phyloP scores from a whole-genome alignment of 2,329 filamentous ascomycete species.

The Beauveria varroae region DNA sequence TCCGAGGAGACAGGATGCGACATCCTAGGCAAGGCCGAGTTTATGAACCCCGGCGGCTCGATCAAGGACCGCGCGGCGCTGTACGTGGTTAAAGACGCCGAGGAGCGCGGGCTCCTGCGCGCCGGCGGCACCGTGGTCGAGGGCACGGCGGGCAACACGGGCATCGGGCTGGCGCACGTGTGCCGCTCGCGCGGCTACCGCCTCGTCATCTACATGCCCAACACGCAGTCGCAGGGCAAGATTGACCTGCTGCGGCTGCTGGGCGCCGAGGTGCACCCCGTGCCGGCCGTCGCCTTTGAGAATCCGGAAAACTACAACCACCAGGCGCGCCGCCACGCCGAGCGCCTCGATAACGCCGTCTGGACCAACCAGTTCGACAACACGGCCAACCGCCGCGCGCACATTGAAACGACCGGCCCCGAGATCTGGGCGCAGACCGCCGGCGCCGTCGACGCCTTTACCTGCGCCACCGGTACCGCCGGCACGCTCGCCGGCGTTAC shows the following conservation, averaged over 20 bases:
- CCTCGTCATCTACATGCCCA: constrained; percentile 98
- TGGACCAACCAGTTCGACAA: constrained; percentile 99
- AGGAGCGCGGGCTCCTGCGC: constrained; percentile 73
- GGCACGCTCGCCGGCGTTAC: constrained; percentile 88
- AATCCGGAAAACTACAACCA: constrained; percentile 98
- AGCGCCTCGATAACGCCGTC: constrained; percentile 75
- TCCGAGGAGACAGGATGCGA: constrained; percentile 91
- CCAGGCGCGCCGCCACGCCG: constrained; percentile 86
- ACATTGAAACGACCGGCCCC: constrained; percentile 93
- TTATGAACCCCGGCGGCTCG: constrained; percentile 94
- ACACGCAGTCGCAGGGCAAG: constrained; percentile 97
- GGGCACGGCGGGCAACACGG: constrained; percentile 95
- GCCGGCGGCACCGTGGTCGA: constrained; percentile 93
- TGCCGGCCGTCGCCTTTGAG: constrained; percentile 91
- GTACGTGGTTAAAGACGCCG: constrained; percentile 89
- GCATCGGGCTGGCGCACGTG: constrained; percentile 94
- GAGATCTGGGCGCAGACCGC: constrained; percentile 93
- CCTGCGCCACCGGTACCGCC: constrained; percentile 86
- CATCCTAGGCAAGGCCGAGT: constrained; percentile 92
- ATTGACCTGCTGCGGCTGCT: constrained; percentile 86
- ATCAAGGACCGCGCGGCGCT: constrained; percentile 95
- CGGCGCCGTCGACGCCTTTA: constrained; percentile 87
- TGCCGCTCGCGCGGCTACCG: constrained; percentile 88
- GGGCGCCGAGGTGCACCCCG: constrained; percentile 91
- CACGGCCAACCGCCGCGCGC: constrained; percentile 82